Evolutionary conservation across 1,284 basidiomycete species (phyloP).

Genomic region (Phlebopus sp.): DNA sequence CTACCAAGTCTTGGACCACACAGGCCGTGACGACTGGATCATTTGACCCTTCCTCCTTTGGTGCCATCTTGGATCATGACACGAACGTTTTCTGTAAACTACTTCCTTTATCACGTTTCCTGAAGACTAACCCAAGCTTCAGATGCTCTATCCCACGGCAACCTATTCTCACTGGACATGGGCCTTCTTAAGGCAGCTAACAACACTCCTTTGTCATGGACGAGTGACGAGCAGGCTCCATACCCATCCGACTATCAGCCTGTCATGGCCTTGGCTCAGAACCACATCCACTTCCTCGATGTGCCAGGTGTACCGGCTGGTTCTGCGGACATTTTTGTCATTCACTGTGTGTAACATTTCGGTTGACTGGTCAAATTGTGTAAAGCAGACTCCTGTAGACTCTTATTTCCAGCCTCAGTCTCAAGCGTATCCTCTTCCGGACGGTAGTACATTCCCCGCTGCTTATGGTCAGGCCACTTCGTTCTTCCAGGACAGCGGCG

Average conservation of each 20-base stretch:
- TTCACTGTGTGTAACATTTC: slow-evolving; percentile 68
- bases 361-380: not conserved
- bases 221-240: slow-evolving; percentile 49
- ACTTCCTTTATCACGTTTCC: not conserved
- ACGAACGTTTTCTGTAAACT: slow-evolving; percentile 77
- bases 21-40: slow-evolving; percentile 49
- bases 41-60: slow-evolving; percentile 56
- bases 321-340: slow-evolving; percentile 77
- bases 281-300: slow-evolving; percentile 78
- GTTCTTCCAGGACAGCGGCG: slow-evolving; percentile 63
- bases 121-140: slow-evolving; percentile 6
- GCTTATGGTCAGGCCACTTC: slow-evolving; percentile 73
- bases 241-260: slow-evolving; percentile 61
- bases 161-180: slow-evolving; percentile 69
- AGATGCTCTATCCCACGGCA: slow-evolving; percentile 64
- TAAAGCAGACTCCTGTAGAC: slow-evolving; percentile 40
- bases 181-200: slow-evolving; percentile 56
- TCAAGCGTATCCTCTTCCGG: slow-evolving; percentile 56
- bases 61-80: slow-evolving; percentile 82
- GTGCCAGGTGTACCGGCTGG: slow-evolving; percentile 66
- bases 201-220: slow-evolving; percentile 58
- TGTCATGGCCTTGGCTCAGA: slow-evolving; percentile 76
- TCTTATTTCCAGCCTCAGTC: slow-evolving; percentile 77
- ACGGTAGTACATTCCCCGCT: slow-evolving; percentile 66
- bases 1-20: slow-evolving; percentile 61